A percentile compares a stretch with the other conserved stretches of the same genome.
These are phyloP conservation scores for Paecilomyces formosus DNA, from an alignment of 2,329 filamentous ascomycete genomes.

Conservation along the genomic window DNA sequence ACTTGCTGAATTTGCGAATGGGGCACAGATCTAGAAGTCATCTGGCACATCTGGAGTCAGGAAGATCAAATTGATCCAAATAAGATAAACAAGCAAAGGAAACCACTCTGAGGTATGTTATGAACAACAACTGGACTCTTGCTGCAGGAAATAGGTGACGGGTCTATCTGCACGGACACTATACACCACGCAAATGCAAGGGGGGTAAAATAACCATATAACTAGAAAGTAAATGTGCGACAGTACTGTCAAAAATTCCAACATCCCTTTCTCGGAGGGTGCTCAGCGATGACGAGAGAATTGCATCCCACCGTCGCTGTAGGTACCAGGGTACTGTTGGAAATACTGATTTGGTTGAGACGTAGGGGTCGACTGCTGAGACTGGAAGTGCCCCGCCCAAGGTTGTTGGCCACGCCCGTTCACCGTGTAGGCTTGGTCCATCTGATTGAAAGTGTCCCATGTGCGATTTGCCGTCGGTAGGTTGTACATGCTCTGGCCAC, in stretches of 20 bases:
- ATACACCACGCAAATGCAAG: not conserved
- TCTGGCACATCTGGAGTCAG: not conserved
- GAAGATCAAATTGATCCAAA: not conserved
- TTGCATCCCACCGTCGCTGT: conserved; percentile 14
- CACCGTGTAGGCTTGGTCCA: conserved; percentile 18
- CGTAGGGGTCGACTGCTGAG: conserved; percentile 14
- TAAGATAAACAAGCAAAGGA: not conserved
- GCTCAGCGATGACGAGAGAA: conserved; percentile 7
- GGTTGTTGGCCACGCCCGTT: conserved; percentile 19
- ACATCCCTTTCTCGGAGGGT: not conserved
- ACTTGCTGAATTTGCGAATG: not conserved
- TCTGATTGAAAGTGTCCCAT: conserved; percentile 28
- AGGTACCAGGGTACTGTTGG: conserved; percentile 18
- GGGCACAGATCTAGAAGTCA: not conserved
- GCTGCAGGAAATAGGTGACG: not conserved
- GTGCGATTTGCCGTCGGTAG: conserved; percentile 28
- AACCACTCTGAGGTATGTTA: not conserved
- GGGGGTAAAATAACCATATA: not conserved
- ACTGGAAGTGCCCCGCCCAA: conserved; percentile 24
- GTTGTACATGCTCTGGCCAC: conserved; percentile 25
- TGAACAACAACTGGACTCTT: not conserved
- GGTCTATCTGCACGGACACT: not conserved
- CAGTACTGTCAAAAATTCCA: not conserved
- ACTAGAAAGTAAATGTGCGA: not conserved
- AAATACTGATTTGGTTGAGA: conserved; percentile 21